These are phyloP conservation scores for Penicillium sp. DNA, from an alignment of 2,329 filamentous ascomycete genomes.

Conservation along the genomic window DNA sequence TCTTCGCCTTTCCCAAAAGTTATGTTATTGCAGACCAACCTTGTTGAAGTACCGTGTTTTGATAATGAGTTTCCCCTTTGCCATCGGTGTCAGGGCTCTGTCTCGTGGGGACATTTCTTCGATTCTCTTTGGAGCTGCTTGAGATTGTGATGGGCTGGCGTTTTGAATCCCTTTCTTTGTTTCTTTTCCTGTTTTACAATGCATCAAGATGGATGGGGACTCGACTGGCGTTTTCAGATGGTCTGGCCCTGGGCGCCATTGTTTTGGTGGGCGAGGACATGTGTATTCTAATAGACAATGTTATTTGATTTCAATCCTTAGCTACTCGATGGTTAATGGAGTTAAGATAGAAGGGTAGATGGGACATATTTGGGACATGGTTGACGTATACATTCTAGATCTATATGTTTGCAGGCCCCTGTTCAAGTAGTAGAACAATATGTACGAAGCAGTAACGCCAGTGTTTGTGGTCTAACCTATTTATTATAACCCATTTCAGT, in stretches of 20 bases:
- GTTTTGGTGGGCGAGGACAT: conserved; percentile 9
- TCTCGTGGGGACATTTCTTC: neutral
- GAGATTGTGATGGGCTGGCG: neutral
- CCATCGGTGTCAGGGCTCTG: neutral
- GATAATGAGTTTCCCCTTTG: neutral
- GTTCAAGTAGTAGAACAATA: neutral
- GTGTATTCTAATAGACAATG: conserved; percentile 24
- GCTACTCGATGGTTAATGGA: neutral
- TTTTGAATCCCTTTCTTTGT: conserved; percentile 5
- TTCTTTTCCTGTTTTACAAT: conserved; percentile 10
- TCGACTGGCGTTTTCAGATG: conserved; percentile 24
- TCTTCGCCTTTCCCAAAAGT: neutral
- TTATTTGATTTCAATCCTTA: conserved; percentile 2
- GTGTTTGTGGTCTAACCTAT: neutral
- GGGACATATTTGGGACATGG: neutral
- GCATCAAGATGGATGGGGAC: conserved; percentile 22
- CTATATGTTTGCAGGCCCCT: neutral
- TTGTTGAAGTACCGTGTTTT: neutral
- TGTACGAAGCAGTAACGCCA: neutral
- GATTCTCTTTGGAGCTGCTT: neutral
- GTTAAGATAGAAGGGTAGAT: neutral
- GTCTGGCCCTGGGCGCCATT: conserved; percentile 13
- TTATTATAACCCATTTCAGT: neutral
- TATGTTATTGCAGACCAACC: neutral
- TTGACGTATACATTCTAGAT: neutral